Evolutionary conservation across 164 flowering plant genomes (phyloP), one percentile per base, ranked within the genome.

Genomic region (Dillenia suffruticosa): DNA sequence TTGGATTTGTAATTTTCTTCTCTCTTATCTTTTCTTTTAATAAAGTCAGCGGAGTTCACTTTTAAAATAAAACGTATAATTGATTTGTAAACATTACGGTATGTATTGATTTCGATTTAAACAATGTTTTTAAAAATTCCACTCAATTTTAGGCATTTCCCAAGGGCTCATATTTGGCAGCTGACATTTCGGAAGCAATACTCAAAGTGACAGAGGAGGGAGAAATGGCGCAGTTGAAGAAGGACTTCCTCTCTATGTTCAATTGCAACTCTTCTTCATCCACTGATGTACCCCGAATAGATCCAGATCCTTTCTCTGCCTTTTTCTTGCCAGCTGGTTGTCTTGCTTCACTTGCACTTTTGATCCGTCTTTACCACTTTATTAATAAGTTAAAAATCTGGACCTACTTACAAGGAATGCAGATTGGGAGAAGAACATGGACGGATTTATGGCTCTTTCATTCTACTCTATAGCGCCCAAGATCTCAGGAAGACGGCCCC

Each of bases 161-260:
- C 2, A 57, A 58, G 68, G 70, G 75, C 2, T 62, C 67, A 17
- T 60, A 54, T 9, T 44, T 71, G 56, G 57, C 58, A 6, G 3
- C 5, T 2, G 75, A 72, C 57, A 68, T 72, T 12, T 72, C 75
- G 47, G 65, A 63, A 48, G 75, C 75, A n/a, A 59, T 72, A 26
- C 58, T 72, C 0, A 63, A 59, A 43, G 68, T 63, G 43, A 59
- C 68, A 16, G 63, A 67, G 57, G 64, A 49, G 16, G 75, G 75
- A 59, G 58, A 63, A 1, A 11, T 72, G 32, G 46, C 58, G 10
- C 9, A 26, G 49, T 19, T 72, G 44, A 65, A 57, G 49, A 44
- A 49, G 15, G 13, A 64, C 16, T 48, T 57, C 26, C 43, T 50
- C 19, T 56, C 49, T 0, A n/a, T 16, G 12, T 49, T 13, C 46